These are phyloP conservation scores for Coniferiporia weirii DNA, from an alignment of 1,284 basidiomycete species.

Conservation along the genomic window DNA sequence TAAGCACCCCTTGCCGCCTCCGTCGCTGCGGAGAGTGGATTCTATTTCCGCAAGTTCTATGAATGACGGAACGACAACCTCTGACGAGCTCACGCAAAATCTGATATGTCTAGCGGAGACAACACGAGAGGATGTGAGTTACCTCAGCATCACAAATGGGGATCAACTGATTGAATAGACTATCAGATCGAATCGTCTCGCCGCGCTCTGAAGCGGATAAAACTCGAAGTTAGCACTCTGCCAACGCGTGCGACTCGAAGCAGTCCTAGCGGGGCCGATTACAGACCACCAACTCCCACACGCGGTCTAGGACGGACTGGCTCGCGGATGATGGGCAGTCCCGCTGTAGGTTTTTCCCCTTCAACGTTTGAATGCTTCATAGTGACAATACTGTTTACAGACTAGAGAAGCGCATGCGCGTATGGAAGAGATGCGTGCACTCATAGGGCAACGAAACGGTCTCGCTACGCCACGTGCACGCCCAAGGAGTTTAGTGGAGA, in stretches of 20 bases:
- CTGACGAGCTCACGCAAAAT: conserved; percentile 33
- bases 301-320: conserved; percentile 36
- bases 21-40: conserved; percentile 1
- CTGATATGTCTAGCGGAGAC: conserved; percentile 45
- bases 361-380: not conserved
- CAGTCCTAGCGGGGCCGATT: conserved; percentile 16
- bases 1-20: not conserved
- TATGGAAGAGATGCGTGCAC: conserved; percentile 70
- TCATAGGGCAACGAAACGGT: conserved; percentile 57
- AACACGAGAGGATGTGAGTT: conserved; percentile 64
- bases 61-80: not conserved
- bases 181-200: conserved; percentile 60
- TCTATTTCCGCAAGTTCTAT: not conserved
- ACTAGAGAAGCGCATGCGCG: conserved; percentile 66
- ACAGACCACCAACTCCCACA: conserved; percentile 28
- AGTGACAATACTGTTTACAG: conserved; percentile 31
- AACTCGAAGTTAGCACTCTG: conserved; percentile 41
- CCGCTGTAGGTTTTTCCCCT: conserved; percentile 31
- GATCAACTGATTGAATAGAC: too few species aligned
- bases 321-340: not conserved
- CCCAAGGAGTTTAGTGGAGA: conserved; percentile 26
- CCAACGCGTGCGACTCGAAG: conserved; percentile 13
- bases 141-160: not conserved
- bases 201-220: conserved; percentile 64
- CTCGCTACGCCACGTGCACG: conserved; percentile 47